phyloP scores from a whole-genome alignment of 1,284 basidiomycete species.

The Irpex sp. region DNA sequence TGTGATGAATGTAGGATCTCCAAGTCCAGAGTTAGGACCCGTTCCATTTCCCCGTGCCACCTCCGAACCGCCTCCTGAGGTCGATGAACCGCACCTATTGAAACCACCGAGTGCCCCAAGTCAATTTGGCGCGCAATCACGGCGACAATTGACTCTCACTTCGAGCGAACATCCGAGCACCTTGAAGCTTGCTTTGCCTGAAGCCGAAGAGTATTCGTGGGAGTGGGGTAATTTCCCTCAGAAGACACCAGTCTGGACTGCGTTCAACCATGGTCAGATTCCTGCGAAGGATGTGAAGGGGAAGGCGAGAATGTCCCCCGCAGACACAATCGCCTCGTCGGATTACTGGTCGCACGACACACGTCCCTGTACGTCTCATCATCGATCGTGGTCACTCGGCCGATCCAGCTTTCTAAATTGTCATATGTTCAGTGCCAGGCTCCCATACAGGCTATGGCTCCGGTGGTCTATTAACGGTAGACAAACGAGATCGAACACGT shows the following conservation, averaged over 20 bases:
- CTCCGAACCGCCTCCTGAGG: constrained; percentile 55
- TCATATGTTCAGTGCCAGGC: neutral
- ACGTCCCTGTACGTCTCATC: neutral
- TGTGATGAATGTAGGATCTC: constrained; percentile 7
- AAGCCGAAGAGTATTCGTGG: constrained; percentile 72
- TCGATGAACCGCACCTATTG: constrained; percentile 15
- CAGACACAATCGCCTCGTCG: constrained; percentile 5
- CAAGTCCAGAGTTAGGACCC: constrained; percentile 17
- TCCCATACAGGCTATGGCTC: constrained; percentile 34
- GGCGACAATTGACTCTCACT: neutral
- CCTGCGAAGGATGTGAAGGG: constrained; percentile 18
- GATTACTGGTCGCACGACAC: constrained; percentile 2
- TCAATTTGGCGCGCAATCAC: constrained; percentile 13
- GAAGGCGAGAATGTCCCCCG: constrained; percentile 9
- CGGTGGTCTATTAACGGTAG: constrained; percentile 49
- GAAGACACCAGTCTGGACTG: constrained; percentile 58
- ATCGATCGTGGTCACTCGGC: neutral
- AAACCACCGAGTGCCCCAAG: constrained; percentile 5
- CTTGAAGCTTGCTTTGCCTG: constrained; percentile 10
- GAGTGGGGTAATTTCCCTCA: constrained; percentile 86
- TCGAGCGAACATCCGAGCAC: constrained; percentile 6
- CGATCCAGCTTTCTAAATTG: too few species aligned
- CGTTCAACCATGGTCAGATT: constrained; percentile 38
- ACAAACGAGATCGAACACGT: constrained; percentile 45
- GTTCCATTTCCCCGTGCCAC: constrained; percentile 45